Conservation (phyloP, 176 grass and related monocot species). For the Avena eriantha region DNA sequence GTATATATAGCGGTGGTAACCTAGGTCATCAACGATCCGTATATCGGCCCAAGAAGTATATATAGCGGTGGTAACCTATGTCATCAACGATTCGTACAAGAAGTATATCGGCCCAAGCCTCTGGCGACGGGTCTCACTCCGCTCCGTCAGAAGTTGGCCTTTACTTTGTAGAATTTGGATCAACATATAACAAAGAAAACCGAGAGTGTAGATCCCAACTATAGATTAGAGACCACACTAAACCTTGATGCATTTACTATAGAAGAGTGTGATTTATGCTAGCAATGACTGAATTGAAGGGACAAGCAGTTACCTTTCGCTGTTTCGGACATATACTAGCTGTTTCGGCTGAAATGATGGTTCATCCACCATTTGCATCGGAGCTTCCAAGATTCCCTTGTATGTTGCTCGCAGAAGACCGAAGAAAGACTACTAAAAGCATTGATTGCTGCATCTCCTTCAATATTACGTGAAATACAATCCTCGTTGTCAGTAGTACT, state of each 20-base stretch:
- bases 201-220: neutral
- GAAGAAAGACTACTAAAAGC: conserved; percentile 46
- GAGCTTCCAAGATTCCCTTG: conserved; percentile 59
- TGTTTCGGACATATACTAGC: conserved; percentile 34
- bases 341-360: conserved; percentile 58
- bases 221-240: neutral
- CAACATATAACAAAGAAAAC: no score
- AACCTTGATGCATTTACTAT: neutral
- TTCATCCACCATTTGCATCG: conserved; percentile 72
- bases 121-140: no score
- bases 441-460: conserved; percentile 24
- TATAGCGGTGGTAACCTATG: no score
- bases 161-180: no score
- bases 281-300: conserved; percentile 13
- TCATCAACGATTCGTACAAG: no score
- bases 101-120: no score
- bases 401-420: conserved; percentile 47
- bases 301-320: conserved; percentile 39
- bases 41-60: no score
- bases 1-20: no score
- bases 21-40: no score
- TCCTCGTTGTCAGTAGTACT: conserved; percentile 50
- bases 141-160: no score
- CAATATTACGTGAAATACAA: conserved; percentile 50
- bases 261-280: neutral